A percentile compares a stretch with the other conserved stretches of the same genome.
These are phyloP conservation scores for Talaromyces albobiverticillius DNA, from an alignment of 2,329 filamentous ascomycete genomes.

Conservation along the genomic window DNA sequence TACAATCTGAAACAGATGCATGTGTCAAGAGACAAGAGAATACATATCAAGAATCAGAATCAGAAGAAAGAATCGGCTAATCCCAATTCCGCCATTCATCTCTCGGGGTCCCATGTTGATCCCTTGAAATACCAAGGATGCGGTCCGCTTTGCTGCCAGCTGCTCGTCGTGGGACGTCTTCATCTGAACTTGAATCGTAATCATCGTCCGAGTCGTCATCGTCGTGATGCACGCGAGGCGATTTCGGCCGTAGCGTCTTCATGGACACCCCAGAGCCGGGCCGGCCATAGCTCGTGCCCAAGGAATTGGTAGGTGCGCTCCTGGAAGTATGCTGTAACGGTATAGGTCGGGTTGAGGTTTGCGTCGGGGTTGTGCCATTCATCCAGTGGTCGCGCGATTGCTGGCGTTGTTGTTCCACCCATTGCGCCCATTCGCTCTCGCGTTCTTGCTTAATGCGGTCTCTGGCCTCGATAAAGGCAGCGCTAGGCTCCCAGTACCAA, in stretches of 20 bases:
- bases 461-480: slow-evolving; percentile 68
- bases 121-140: slow-evolving; percentile 8
- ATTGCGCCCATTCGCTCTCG: slow-evolving; percentile 28
- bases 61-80: slow-evolving; percentile 13
- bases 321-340: slow-evolving; percentile 20
- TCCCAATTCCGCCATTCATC: slow-evolving; percentile 44
- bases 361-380: neutral
- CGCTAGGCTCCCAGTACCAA: slow-evolving; percentile 88
- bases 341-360: neutral
- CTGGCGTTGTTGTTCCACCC: slow-evolving; percentile 33
- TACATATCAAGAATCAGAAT: neutral
- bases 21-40: neutral
- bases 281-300: slow-evolving; percentile 20
- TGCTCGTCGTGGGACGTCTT: slow-evolving; percentile 5
- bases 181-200: slow-evolving; percentile 19
- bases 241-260: slow-evolving; percentile 40
- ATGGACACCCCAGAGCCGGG: slow-evolving; percentile 42
- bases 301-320: neutral
- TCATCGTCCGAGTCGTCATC: slow-evolving; percentile 30
- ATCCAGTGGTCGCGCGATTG: slow-evolving; percentile 24
- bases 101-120: slow-evolving; percentile 17
- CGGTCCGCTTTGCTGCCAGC: slow-evolving; percentile 11
- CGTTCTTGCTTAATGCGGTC: slow-evolving; percentile 29
- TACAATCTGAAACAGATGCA: neutral
- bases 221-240: slow-evolving; percentile 33